Evolutionary conservation across 352 stramenopile genomes (phyloP).

Genomic region (Globisporangium abappressorium): DNA sequence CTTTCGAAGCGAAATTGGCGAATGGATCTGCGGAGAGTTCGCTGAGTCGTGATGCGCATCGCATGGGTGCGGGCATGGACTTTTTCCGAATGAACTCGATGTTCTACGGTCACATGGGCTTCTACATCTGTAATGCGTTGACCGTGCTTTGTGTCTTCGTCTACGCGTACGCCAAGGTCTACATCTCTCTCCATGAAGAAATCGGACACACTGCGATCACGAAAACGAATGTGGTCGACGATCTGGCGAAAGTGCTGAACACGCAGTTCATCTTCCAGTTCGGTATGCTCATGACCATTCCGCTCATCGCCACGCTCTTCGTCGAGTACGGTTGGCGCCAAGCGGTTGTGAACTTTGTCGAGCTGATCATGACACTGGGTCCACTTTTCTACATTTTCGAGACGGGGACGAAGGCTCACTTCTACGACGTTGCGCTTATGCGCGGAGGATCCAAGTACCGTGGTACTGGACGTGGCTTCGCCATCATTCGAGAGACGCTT

Average conservation of each 20-base stretch:
- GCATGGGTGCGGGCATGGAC: slow-evolving; percentile 82
- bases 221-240: slow-evolving; percentile 68
- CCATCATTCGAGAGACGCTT: slow-evolving; percentile 80
- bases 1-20: slow-evolving; percentile 85
- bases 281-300: slow-evolving; percentile 87
- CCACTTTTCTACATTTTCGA: slow-evolving; percentile 88
- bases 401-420: slow-evolving; percentile 83
- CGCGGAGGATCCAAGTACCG: slow-evolving; percentile 84
- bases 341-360: slow-evolving; percentile 76
- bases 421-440: slow-evolving; percentile 86
- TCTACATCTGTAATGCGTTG: slow-evolving; percentile 85
- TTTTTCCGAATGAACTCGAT: slow-evolving; percentile 90
- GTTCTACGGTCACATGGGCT: slow-evolving; percentile 89
- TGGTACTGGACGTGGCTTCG: slow-evolving; percentile 79
- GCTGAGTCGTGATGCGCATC: slow-evolving; percentile 73
- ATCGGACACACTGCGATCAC: slow-evolving; percentile 74
- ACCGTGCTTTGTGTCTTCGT: slow-evolving; percentile 80
- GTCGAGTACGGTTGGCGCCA: slow-evolving; percentile 85
- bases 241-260: slow-evolving; percentile 76
- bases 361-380: slow-evolving; percentile 77
- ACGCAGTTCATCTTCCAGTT: slow-evolving; percentile 90
- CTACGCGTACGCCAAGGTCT: slow-evolving; percentile 83
- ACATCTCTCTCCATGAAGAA: slow-evolving; percentile 76
- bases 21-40: slow-evolving; percentile 82
- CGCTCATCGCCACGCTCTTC: slow-evolving; percentile 76